Percentiles rank a stretch among this genome's conserved stretches.
Evolutionary conservation across 1,139 yeast species (phyloP).

Genomic region (Candida gigantensis): DNA sequence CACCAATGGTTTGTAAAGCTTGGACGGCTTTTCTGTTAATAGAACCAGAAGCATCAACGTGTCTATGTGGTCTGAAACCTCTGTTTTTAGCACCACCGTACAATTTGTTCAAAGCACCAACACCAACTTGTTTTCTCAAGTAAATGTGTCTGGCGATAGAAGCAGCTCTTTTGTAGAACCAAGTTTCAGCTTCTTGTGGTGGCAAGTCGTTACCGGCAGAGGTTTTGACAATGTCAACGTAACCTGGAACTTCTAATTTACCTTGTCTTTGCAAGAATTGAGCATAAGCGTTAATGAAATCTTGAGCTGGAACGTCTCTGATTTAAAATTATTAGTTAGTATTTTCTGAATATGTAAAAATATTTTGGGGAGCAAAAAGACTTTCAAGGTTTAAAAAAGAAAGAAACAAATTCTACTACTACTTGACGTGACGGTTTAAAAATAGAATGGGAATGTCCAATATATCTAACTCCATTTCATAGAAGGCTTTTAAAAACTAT

Average conservation of each 20-base stretch:
- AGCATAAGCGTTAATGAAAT: constrained; percentile 99
- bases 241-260: constrained; percentile 99
- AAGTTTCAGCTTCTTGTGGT: constrained; percentile 99
- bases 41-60: constrained; percentile 98
- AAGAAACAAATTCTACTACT: background rate
- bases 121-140: constrained; percentile 99
- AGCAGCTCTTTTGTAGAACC: constrained; percentile 99
- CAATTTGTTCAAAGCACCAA: constrained; percentile 97
- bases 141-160: constrained; percentile 99
- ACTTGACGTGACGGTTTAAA: too few species aligned
- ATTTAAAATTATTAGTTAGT: constrained; percentile 33
- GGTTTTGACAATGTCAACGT: constrained; percentile 99
- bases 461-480: too few species aligned
- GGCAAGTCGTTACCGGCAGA: constrained; percentile 99
- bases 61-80: constrained; percentile 99
- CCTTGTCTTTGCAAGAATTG: constrained; percentile 99
- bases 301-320: constrained; percentile 99
- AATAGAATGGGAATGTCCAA: background rate
- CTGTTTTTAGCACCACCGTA: constrained; percentile 99
- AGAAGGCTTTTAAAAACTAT: too few species aligned
- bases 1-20: constrained; percentile 98
- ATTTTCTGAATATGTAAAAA: background rate
- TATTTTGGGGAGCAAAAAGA: background rate
- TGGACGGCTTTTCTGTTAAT: constrained; percentile 98
- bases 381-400: constrained; percentile 3